Percentiles rank a stretch among this genome's conserved stretches.
phyloP scores from a whole-genome alignment of 306 rosid species.

The Prunus fruticosa region DNA sequence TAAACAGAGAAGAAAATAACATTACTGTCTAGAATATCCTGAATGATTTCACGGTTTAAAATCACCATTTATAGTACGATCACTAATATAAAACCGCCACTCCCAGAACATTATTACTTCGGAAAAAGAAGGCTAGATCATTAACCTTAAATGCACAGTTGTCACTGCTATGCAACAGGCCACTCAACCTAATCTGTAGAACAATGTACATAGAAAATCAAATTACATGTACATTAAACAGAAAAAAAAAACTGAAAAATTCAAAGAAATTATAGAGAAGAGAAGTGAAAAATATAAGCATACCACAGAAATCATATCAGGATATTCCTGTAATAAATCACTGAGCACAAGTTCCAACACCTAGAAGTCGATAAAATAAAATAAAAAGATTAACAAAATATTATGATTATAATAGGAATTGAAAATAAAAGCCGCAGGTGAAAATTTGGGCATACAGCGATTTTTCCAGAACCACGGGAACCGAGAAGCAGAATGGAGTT shows the following conservation, averaged over 20 bases:
- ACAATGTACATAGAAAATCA: slow-evolving; percentile 3
- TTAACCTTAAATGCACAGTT: slow-evolving; percentile 77
- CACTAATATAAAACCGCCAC: background rate
- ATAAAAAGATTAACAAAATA: background rate
- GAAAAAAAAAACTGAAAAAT: background rate
- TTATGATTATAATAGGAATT: background rate
- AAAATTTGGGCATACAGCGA: slow-evolving; percentile 44
- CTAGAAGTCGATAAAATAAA: slow-evolving; percentile 31
- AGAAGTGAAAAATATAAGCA: background rate
- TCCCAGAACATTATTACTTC: background rate
- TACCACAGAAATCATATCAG: slow-evolving; percentile 79
- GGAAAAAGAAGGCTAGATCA: background rate
- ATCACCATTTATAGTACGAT: background rate
- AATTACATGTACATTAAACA: background rate
- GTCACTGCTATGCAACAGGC: slow-evolving; percentile 81
- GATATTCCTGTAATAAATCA: slow-evolving; percentile 59
- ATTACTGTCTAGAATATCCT: background rate
- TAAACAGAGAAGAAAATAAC: slow-evolving; percentile 16
- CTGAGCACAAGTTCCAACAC: slow-evolving; percentile 76
- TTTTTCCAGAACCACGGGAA: slow-evolving; percentile 87
- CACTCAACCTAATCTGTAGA: slow-evolving; percentile 76
- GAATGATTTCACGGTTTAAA: background rate
- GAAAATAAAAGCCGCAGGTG: background rate
- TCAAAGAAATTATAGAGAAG: background rate
- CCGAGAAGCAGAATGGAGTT: slow-evolving; percentile 90